Evolutionary conservation across 2,329 filamentous ascomycete genomes (phyloP).

Genomic region (Ascocoryne sarcoides): DNA sequence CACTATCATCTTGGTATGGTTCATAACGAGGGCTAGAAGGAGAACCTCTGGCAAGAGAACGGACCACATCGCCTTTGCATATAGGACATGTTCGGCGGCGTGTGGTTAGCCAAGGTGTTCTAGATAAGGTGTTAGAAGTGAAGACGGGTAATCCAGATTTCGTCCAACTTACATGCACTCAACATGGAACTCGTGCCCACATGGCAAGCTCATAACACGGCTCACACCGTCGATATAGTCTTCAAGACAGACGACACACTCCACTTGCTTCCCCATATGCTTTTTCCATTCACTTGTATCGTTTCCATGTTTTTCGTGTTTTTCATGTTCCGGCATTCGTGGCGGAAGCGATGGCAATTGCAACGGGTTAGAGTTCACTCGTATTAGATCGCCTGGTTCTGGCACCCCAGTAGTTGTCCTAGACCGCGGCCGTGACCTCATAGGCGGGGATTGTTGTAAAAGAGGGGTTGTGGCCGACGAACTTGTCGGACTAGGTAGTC

Average conservation of each 20-base stretch:
- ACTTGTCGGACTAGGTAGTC: conserved; percentile 47
- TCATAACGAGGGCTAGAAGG: conserved; percentile 27
- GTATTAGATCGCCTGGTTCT: conserved; percentile 39
- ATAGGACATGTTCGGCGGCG: conserved; percentile 95
- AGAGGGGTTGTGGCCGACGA: conserved; percentile 73
- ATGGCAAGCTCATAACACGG: conserved; percentile 92
- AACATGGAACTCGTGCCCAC: conserved; percentile 94
- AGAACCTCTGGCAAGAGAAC: conserved; percentile 45
- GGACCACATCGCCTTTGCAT: conserved; percentile 94
- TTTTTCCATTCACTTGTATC: conserved; percentile 53
- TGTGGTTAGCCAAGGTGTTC: conserved; percentile 94
- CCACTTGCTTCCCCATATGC: conserved; percentile 61
- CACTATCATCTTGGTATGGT: conserved; percentile 32
- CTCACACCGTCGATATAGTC: conserved; percentile 94
- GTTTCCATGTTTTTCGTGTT: conserved; percentile 30
- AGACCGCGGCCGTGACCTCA: conserved; percentile 52
- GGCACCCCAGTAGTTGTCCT: conserved; percentile 54
- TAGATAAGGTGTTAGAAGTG: conserved; percentile 30
- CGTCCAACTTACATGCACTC: conserved; percentile 84
- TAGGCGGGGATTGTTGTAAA: conserved; percentile 47
- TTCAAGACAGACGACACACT: conserved; percentile 94
- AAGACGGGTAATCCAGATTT: conserved; percentile 1
- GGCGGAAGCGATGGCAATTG: conserved; percentile 19
- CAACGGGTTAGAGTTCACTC: conserved; percentile 33
- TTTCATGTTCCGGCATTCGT: conserved; percentile 36